These are phyloP conservation scores for Taphrina pruni DNA, from an alignment of 1,139 yeast genomes.

Conservation along the genomic window DNA sequence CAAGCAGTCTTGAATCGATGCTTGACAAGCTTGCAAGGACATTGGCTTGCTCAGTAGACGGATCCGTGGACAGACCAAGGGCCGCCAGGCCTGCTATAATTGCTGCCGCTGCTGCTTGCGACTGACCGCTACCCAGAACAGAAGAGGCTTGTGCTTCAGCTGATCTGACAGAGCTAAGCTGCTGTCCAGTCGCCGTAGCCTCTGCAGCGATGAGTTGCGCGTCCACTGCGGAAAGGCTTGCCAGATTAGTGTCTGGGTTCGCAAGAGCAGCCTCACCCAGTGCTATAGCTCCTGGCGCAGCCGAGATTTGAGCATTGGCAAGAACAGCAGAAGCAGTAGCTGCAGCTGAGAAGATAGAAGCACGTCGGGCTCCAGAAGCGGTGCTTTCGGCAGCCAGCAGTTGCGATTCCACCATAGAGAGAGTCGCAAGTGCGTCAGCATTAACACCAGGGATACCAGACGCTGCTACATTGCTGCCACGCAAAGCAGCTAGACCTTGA, in stretches of 20 bases:
- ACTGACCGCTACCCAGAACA: not conserved
- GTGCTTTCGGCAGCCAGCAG: slow-evolving; percentile 20
- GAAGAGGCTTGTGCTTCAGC: slow-evolving; percentile 18
- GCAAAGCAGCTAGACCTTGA: slow-evolving; percentile 5
- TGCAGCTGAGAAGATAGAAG: slow-evolving; percentile 7
- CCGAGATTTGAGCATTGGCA: slow-evolving; percentile 8
- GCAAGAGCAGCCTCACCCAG: slow-evolving; percentile 2
- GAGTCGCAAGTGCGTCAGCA: slow-evolving; percentile 8
- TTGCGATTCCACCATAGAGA: slow-evolving; percentile 1
- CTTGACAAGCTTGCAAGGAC: slow-evolving; percentile 17
- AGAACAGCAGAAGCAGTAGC: slow-evolving; percentile 20
- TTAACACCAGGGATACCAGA: not conserved
- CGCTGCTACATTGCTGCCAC: not conserved
- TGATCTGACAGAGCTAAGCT: not conserved
- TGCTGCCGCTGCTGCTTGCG: slow-evolving; percentile 11
- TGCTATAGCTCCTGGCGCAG: slow-evolving; percentile 22
- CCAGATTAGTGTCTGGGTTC: not conserved
- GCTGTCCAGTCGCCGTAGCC: slow-evolving; percentile 16
- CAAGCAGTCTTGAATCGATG: not conserved
- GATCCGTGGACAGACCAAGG: not conserved
- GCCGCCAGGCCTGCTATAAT: slow-evolving; percentile 17
- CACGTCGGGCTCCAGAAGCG: slow-evolving; percentile 6
- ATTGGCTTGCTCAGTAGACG: not conserved
- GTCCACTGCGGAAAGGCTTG: slow-evolving; percentile 12
- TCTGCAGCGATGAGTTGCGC: slow-evolving; percentile 16